These are phyloP conservation scores for Penicillium crystallinum DNA, from an alignment of 495 filamentous ascomycete species.

Conservation along the genomic window DNA sequence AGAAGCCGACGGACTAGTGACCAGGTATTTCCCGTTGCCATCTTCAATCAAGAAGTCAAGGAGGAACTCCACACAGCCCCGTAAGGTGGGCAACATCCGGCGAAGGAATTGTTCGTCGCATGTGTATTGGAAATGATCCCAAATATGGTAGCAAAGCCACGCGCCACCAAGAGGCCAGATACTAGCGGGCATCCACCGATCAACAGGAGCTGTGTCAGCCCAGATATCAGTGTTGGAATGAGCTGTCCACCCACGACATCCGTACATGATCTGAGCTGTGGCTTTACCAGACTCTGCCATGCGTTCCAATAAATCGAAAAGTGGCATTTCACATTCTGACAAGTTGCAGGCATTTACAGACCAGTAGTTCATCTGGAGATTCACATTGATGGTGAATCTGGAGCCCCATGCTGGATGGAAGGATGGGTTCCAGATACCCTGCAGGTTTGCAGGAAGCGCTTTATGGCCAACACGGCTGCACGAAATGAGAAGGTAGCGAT, in stretches of 20 bases:
- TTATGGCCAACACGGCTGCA: slow-evolving; percentile 34
- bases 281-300: slow-evolving; percentile 29
- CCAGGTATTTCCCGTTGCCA: slow-evolving; percentile 27
- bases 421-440: slow-evolving; percentile 53
- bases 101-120: slow-evolving; percentile 30
- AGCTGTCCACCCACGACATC: slow-evolving; percentile 40
- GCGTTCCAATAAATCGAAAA: slow-evolving; percentile 40
- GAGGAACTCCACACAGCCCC: slow-evolving; percentile 37
- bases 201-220: slow-evolving; percentile 44
- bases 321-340: slow-evolving; percentile 26
- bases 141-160: slow-evolving; percentile 45
- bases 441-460: slow-evolving; percentile 51
- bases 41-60: slow-evolving; percentile 44
- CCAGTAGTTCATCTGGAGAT: slow-evolving; percentile 61
- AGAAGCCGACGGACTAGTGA: slow-evolving; percentile 44
- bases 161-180: slow-evolving; percentile 46
- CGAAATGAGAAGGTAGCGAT: slow-evolving; percentile 43
- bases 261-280: slow-evolving; percentile 45
- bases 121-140: slow-evolving; percentile 43
- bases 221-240: slow-evolving; percentile 49
- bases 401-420: slow-evolving; percentile 48
- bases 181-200: slow-evolving; percentile 40
- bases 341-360: slow-evolving; percentile 41
- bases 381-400: slow-evolving; percentile 56
- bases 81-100: slow-evolving; percentile 30